Conservation (phyloP, 192 early-diverging fungal genomes). For the Umbelopsis sp. region DNA sequence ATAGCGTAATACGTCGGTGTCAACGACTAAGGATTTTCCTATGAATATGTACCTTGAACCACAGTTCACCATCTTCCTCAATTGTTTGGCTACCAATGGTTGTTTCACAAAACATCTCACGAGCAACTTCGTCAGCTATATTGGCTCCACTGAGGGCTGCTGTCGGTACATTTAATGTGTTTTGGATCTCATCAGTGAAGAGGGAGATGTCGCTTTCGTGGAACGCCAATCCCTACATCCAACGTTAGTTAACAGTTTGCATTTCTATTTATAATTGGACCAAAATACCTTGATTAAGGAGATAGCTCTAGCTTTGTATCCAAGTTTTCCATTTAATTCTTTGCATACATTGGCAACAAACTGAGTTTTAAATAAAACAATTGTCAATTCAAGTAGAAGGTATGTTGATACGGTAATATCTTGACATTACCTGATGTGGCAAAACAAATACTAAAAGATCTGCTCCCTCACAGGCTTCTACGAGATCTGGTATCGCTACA, state of each 20-base stretch:
- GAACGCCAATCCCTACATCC: conserved; percentile 66
- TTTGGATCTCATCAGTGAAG: conserved; percentile 61
- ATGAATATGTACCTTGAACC: conserved; percentile 14
- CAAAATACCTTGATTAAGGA: conserved; percentile 89
- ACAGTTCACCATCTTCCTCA: conserved; percentile 69
- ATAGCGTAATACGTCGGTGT: too few relatives aligned
- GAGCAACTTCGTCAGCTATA: conserved; percentile 92
- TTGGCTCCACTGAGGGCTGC: conserved; percentile 91
- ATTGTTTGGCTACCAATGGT: conserved; percentile 79
- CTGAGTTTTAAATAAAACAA: conserved; percentile 25
- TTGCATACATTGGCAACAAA: conserved; percentile 81
- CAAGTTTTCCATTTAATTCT: conserved; percentile 70
- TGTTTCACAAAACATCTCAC: conserved; percentile 91
- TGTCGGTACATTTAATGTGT: conserved; percentile 57
- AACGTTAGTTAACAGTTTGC: too few relatives aligned
- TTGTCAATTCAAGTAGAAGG: neutral
- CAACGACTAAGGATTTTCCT: neutral
- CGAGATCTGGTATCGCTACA: conserved; percentile 78
- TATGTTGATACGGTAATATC: neutral
- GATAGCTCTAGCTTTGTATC: conserved; percentile 74
- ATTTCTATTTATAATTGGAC: too few relatives aligned
- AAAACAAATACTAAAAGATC: conserved; percentile 92
- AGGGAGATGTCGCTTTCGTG: conserved; percentile 67
- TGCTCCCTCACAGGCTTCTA: conserved; percentile 72
- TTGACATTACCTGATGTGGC: conserved; percentile 68